These are phyloP conservation scores for Aspergillus udagawae DNA, from an alignment of 2,329 filamentous ascomycete genomes.

Conservation along the genomic window DNA sequence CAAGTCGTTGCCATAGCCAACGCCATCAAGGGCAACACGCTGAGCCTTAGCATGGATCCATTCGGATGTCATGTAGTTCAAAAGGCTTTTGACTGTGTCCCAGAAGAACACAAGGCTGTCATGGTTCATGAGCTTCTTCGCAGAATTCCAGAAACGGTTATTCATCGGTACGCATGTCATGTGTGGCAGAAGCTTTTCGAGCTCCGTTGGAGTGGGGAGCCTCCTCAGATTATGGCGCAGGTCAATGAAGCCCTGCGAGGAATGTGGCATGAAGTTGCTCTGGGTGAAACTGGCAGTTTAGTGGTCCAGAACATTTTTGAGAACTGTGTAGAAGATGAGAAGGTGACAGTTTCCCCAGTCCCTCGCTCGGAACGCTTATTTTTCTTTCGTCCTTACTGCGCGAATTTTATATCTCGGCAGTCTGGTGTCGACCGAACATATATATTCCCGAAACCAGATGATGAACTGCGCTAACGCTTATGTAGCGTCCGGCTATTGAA, in stretches of 20 bases:
- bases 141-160: constrained; percentile 93
- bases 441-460: neutral
- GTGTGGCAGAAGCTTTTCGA: constrained; percentile 99
- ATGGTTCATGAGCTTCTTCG: constrained; percentile 98
- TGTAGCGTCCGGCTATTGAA: constrained; percentile 91
- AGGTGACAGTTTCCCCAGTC: constrained; percentile 55
- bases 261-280: constrained; percentile 98
- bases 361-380: neutral
- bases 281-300: constrained; percentile 94
- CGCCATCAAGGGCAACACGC: constrained; percentile 86
- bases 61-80: constrained; percentile 98
- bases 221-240: constrained; percentile 96
- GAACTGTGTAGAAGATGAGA: constrained; percentile 97
- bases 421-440: neutral
- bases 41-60: constrained; percentile 95
- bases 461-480: constrained; percentile 16
- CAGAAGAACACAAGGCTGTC: constrained; percentile 94
- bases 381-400: neutral
- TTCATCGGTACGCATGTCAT: constrained; percentile 97
- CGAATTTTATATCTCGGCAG: neutral
- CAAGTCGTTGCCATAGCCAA: constrained; percentile 94
- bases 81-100: constrained; percentile 96
- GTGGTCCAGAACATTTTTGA: constrained; percentile 99
- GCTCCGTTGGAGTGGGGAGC: constrained; percentile 88
- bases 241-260: constrained; percentile 92